phyloP scores from a whole-genome alignment of 2,329 filamentous ascomycete species.

The Coleophoma eucalyptorum region DNA sequence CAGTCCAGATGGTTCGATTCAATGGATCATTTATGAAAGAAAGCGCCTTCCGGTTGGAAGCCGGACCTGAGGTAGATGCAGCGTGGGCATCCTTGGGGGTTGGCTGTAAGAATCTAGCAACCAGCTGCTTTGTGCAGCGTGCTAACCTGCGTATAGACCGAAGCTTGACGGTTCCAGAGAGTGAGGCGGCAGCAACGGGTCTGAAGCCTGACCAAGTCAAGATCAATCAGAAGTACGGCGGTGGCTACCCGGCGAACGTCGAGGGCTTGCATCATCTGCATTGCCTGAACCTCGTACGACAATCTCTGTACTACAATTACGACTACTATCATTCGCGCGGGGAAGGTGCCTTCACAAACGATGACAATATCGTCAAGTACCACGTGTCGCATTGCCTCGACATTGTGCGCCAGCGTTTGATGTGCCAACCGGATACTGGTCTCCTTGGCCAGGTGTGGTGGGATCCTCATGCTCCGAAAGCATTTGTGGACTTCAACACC shows the following conservation, averaged over 20 bases:
- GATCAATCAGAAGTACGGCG: slow-evolving; percentile 45
- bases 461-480: slow-evolving; percentile 31
- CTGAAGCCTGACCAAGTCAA: slow-evolving; percentile 45
- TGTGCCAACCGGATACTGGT: slow-evolving; percentile 49
- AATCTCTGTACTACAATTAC: slow-evolving; percentile 48
- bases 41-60: slow-evolving; percentile 43
- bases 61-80: slow-evolving; percentile 44
- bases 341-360: slow-evolving; percentile 44
- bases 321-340: slow-evolving; percentile 43
- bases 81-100: slow-evolving; percentile 48
- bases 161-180: slow-evolving; percentile 33
- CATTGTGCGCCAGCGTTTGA: slow-evolving; percentile 49
- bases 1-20: slow-evolving; percentile 38
- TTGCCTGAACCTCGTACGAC: slow-evolving; percentile 50
- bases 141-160: slow-evolving; percentile 25
- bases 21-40: slow-evolving; percentile 50
- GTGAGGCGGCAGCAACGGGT: slow-evolving; percentile 36
- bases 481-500: slow-evolving; percentile 52
- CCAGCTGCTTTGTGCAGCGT: no score
- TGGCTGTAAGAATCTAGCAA: slow-evolving; percentile 35
- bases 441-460: slow-evolving; percentile 53
- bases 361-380: slow-evolving; percentile 40
- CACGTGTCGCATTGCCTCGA: slow-evolving; percentile 54
- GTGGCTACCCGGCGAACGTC: slow-evolving; percentile 45
- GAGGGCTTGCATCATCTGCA: slow-evolving; percentile 45